Conservation (phyloP, 2,329 filamentous ascomycete genomes). For the Neopestalotiopsis sp. region DNA sequence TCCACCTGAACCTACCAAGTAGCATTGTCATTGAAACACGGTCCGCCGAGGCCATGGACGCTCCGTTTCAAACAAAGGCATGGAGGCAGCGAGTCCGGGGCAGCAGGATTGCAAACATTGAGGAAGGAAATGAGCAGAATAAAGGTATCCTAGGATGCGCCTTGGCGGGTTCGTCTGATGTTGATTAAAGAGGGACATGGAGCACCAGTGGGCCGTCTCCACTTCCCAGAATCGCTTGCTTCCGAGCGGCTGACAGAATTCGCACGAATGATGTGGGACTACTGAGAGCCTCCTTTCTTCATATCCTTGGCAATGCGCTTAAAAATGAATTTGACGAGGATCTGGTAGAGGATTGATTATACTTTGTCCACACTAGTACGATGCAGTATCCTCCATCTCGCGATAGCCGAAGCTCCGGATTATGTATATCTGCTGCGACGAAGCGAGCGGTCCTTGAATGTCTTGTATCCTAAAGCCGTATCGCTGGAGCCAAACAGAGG, state of each 20-base stretch:
- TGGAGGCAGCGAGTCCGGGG: slow-evolving; percentile 8
- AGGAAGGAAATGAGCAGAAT: slow-evolving; percentile 10
- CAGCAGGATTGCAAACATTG: background rate
- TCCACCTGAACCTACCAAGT: slow-evolving; percentile 6
- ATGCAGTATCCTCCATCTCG: background rate
- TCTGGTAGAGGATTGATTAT: background rate
- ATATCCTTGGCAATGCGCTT: slow-evolving; percentile 9
- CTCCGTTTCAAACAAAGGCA: slow-evolving; percentile 14
- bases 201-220: background rate
- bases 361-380: no score
- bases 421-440: background rate
- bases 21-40: slow-evolving; percentile 13
- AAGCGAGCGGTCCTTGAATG: background rate
- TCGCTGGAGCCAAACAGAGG: no score
- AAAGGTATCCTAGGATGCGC: slow-evolving; percentile 2
- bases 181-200: slow-evolving; percentile 12
- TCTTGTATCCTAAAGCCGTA: no score
- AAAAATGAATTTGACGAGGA: background rate
- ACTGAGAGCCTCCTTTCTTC: background rate
- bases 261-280: slow-evolving; percentile 13
- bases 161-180: slow-evolving; percentile 10
- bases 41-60: slow-evolving; percentile 9
- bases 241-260: slow-evolving; percentile 13
- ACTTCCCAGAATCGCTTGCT: slow-evolving; percentile 14
- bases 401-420: background rate